Evolutionary conservation across 1,284 basidiomycete genomes (phyloP), one percentile per base, ranked within the genome.

Genomic region (Apiotrichum gracile): DNA sequence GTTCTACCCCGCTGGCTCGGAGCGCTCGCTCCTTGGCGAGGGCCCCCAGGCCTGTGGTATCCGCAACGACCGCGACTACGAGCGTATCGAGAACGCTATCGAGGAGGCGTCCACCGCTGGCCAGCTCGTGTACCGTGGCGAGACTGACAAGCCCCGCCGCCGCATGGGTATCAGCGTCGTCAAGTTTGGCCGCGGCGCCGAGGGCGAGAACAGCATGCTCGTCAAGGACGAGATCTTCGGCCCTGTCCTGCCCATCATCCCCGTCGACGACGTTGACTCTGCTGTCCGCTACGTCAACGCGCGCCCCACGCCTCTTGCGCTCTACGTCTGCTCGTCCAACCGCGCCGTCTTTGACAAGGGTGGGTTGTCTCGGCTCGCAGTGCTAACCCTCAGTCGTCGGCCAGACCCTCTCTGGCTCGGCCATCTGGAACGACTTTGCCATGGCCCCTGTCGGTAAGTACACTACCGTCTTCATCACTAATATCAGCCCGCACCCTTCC

Each of bases 161-260:
- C 61, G 67, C 49, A 64, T 75, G 62, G 73, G 73, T 6, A 67
- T 71, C 46, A 66, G 60, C 31, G 26, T 74, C 31, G 69, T 86
- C 25, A 80, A 90, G 40, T 58, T 72, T 31, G 65, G 63, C 34
- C 80, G 77, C 53, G 80, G 86, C 58, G 85, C 86, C 6, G 70
- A 76, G 42, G 69, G 65, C 0, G 82, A 83, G 56, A 53, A 51
- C 22, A 88, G 91, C 69, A 51, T 56, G 1, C 67, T 91, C 60
- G 82, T 91, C 82, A 80, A 82, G 71, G 85, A 91, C 46, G 85
- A 86, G 67, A 73, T 84, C 14, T 86, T 88, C 66, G 86, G 84
- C 0, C 85, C 86, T 1, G 68, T 87, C 8, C 76, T 94, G 21
- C 85, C 89, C 7, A 80, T 96, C 48, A 77, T 94, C 0, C 82